Percentiles rank a stretch among this genome's conserved stretches.
Conservation (phyloP, 805 yeast genomes). For the Saturnispora ahearnii region DNA sequence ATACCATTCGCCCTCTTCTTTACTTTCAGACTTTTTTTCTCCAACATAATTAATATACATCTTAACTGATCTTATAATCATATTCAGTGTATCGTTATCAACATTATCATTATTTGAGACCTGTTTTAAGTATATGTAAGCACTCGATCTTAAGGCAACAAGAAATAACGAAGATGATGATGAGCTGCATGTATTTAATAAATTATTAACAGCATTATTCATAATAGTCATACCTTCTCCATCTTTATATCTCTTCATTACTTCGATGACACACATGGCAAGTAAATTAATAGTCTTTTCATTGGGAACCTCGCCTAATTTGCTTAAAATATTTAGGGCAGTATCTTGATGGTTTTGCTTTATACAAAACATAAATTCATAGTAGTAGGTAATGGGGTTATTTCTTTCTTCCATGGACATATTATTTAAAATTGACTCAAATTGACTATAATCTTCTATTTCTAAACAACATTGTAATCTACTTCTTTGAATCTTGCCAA, state of each 20-base stretch:
- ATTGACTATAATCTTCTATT: slow-evolving; percentile 16
- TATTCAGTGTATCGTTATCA: neutral
- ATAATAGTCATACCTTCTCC: neutral
- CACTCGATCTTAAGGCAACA: slow-evolving; percentile 13
- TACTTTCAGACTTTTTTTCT: neutral
- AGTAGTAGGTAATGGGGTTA: slow-evolving; percentile 27
- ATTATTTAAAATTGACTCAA: slow-evolving; percentile 15
- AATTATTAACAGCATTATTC: slow-evolving; percentile 3
- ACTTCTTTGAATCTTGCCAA: slow-evolving; percentile 31
- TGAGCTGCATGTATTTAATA: slow-evolving; percentile 3
- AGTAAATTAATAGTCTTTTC: slow-evolving; percentile 10
- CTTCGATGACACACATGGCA: slow-evolving; percentile 27
- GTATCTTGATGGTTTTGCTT: slow-evolving; percentile 7
- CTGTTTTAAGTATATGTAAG: slow-evolving; percentile 12
- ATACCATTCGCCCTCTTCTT: slow-evolving; percentile 34
- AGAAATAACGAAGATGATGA: slow-evolving; percentile 5
- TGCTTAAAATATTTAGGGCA: slow-evolving; percentile 2
- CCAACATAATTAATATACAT: neutral
- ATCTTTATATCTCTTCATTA: slow-evolving; percentile 5
- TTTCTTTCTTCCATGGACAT: slow-evolving; percentile 20
- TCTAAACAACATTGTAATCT: slow-evolving; percentile 25
- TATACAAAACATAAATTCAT: slow-evolving; percentile 22
- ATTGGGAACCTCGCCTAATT: slow-evolving; percentile 1
- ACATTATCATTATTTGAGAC: slow-evolving; percentile 2
- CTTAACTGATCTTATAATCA: neutral